Percentiles rank a stretch among this genome's conserved stretches.
Conservation (phyloP, 768 basidiomycete species). For the Pleurotus tuoliensis region DNA sequence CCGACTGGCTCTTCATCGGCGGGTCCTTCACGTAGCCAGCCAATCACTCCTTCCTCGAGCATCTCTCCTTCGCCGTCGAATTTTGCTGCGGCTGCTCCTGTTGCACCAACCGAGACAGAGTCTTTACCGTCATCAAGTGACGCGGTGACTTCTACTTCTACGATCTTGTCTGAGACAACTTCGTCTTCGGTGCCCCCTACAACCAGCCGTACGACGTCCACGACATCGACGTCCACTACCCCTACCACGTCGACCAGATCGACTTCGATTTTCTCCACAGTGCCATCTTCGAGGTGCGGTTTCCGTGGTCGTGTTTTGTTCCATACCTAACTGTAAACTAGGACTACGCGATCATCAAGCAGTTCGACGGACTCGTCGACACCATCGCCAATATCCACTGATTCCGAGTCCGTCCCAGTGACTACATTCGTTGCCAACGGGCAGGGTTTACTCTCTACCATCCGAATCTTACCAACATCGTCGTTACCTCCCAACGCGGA, state of each 20-base stretch:
- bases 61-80: background rate
- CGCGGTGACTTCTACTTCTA: background rate
- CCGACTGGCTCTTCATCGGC: background rate
- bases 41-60: background rate
- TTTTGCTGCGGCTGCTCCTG: background rate
- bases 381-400: background rate
- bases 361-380: background rate
- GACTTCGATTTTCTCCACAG: background rate
- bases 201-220: too few species aligned
- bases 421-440: background rate
- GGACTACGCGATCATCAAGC: background rate
- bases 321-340: too few species aligned
- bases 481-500: background rate
- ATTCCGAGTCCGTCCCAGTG: background rate
- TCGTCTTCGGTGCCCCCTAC: background rate
- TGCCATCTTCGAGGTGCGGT: background rate
- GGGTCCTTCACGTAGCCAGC: background rate
- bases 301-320: background rate
- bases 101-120: background rate
- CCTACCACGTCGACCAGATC: background rate
- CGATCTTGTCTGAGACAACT: slow-evolving; percentile 2
- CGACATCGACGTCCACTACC: background rate
- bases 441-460: background rate
- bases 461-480: background rate
- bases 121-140: background rate